Evolutionary conservation across 768 basidiomycete species (phyloP).

Genomic region (Cytidiella melzeri): DNA sequence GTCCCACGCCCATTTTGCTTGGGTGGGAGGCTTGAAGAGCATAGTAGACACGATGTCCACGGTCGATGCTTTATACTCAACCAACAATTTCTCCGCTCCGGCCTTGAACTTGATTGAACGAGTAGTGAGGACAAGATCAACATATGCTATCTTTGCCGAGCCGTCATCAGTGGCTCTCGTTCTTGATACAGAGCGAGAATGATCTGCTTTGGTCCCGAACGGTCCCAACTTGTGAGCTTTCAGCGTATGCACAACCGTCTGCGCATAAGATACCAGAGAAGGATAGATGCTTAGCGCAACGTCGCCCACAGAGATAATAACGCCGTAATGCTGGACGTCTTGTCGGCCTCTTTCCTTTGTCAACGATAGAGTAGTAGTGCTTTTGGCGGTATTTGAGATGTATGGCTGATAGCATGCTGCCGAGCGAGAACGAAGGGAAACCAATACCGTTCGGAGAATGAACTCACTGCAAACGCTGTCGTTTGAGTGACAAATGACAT

Average conservation of each 20-base stretch:
- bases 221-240: conserved; percentile 5
- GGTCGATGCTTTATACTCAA: conserved; percentile 48
- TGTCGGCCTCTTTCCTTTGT: conserved; percentile 6
- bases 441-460: neutral
- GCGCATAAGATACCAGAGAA: conserved; percentile 54
- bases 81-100: conserved; percentile 62
- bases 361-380: conserved; percentile 9
- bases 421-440: neutral
- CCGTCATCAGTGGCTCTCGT: neutral
- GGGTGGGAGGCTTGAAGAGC: conserved; percentile 18
- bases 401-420: conserved; percentile 3
- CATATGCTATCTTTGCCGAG: conserved; percentile 16
- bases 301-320: conserved; percentile 36
- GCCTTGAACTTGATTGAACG: conserved; percentile 49
- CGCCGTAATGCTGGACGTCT: conserved; percentile 17
- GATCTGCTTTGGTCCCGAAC: neutral
- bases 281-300: conserved; percentile 43
- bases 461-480: conserved; percentile 8
- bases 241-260: conserved; percentile 35
- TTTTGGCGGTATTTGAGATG: conserved; percentile 4
- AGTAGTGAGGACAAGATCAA: conserved; percentile 37
- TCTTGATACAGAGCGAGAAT: neutral
- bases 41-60: conserved; percentile 34
- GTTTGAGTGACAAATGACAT: conserved; percentile 2
- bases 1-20: conserved; percentile 20